phyloP scores from a whole-genome alignment of 2,329 filamentous ascomycete genomes.

The Claviceps capensis region DNA sequence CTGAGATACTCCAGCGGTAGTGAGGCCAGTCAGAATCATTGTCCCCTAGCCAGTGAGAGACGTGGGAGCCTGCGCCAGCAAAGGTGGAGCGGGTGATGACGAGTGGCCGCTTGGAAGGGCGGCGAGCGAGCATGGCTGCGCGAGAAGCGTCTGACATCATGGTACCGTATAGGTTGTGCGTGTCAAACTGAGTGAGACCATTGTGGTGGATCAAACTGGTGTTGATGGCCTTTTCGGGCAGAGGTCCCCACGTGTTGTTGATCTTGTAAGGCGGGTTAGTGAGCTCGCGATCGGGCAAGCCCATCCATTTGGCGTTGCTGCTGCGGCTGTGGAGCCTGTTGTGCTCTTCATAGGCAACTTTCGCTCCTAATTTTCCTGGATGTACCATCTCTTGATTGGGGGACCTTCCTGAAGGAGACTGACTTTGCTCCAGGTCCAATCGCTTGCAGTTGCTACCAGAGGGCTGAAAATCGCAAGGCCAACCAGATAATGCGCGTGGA shows the following conservation, averaged over 20 bases:
- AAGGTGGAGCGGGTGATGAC: constrained; percentile 68
- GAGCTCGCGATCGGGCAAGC: constrained; percentile 10
- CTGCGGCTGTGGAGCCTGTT: neutral
- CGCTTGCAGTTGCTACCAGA: constrained; percentile 8
- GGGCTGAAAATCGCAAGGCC: constrained; percentile 28
- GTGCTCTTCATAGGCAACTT: too few species aligned
- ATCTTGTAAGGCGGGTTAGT: constrained; percentile 11
- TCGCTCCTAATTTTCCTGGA: too few species aligned
- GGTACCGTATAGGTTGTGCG: constrained; percentile 63
- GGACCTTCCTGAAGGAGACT: neutral
- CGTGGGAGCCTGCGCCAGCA: constrained; percentile 52
- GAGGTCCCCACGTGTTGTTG: constrained; percentile 23
- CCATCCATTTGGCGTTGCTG: constrained; percentile 4
- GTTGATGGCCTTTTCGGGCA: constrained; percentile 47
- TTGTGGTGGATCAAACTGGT: constrained; percentile 56
- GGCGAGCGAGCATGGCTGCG: constrained; percentile 50
- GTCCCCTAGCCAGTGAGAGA: constrained; percentile 46
- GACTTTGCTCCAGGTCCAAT: neutral
- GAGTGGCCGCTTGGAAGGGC: constrained; percentile 50
- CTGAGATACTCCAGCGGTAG: constrained; percentile 43
- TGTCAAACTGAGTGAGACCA: constrained; percentile 57
- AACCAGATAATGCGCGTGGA: constrained; percentile 52
- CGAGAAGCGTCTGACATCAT: constrained; percentile 60
- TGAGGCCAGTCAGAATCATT: constrained; percentile 36
- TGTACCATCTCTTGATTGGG: neutral